These are phyloP conservation scores for Pseudozyma tsukubaensis DNA, from an alignment of 1,284 basidiomycete genomes.

Conservation along the genomic window DNA sequence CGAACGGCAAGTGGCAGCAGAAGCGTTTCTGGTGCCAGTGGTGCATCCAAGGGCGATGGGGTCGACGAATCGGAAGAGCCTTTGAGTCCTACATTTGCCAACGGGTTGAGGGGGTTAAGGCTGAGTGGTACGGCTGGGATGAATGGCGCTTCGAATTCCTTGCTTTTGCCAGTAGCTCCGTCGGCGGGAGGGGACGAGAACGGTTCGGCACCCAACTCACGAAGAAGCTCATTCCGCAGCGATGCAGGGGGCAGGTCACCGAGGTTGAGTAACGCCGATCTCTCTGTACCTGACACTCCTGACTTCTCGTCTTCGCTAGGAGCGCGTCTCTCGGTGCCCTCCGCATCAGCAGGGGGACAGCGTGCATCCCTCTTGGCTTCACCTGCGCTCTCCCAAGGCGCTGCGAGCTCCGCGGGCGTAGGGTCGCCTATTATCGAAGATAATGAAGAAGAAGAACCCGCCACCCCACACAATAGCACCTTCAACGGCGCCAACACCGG, in stretches of 20 bases:
- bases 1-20: conserved; percentile 47
- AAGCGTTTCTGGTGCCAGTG: conserved; percentile 42
- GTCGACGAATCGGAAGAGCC: conserved; percentile 40
- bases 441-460: conserved; percentile 41
- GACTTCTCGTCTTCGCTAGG: conserved; percentile 16
- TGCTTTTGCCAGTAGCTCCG: conserved; percentile 26
- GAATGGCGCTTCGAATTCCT: conserved; percentile 24
- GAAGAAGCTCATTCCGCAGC: conserved; percentile 50
- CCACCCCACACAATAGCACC: background rate
- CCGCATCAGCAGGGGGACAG: conserved; percentile 11
- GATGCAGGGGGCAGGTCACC: conserved; percentile 29
- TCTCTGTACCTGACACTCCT: conserved; percentile 14
- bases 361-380: conserved; percentile 24
- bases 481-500: background rate
- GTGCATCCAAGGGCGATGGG: conserved; percentile 29
- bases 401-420: conserved; percentile 38
- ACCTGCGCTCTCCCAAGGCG: conserved; percentile 43
- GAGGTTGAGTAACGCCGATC: conserved; percentile 15
- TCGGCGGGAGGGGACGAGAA: conserved; percentile 12
- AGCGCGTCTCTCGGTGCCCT: conserved; percentile 32
- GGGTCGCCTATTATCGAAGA: conserved; percentile 52
- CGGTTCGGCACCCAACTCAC: conserved; percentile 40
- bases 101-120: conserved; percentile 42
- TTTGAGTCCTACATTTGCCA: conserved; percentile 44
- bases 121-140: conserved; percentile 38